Percentiles rank a stretch among this genome's conserved stretches.
Conservation (phyloP, 345 rosid species). For the Jatropha curcas region DNA sequence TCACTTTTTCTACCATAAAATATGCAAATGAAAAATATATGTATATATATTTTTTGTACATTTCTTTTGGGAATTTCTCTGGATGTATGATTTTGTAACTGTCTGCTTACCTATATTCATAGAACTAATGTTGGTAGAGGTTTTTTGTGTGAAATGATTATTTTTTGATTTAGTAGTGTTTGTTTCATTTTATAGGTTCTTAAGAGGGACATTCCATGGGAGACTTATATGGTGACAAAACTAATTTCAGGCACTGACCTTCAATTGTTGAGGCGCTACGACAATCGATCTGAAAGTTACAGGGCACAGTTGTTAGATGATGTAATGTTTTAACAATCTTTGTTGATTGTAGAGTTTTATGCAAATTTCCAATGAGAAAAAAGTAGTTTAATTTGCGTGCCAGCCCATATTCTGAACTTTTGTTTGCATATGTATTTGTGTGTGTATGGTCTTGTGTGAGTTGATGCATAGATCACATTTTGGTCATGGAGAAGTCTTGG, state of each 20-base stretch:
- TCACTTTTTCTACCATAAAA: slow-evolving; percentile 13
- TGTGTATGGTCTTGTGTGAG: not conserved
- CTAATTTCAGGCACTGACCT: slow-evolving; percentile 82
- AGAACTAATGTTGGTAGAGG: too few relatives aligned
- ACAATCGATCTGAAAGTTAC: slow-evolving; percentile 70
- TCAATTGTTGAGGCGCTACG: slow-evolving; percentile 86
- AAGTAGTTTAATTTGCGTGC: not conserved
- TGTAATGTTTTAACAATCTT: slow-evolving; percentile 39
- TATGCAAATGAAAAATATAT: too few relatives aligned
- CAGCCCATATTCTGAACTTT: not conserved
- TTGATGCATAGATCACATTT: not conserved
- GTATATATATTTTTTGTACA: too few relatives aligned
- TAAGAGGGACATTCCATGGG: slow-evolving; percentile 98
- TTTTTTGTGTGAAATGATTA: not conserved
- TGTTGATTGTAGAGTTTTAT: not conserved
- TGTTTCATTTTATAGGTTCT: slow-evolving; percentile 48
- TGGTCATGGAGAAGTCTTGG: not conserved
- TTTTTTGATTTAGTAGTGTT: slow-evolving; percentile 15
- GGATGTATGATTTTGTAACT: not conserved
- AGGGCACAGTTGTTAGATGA: slow-evolving; percentile 88
- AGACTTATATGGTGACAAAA: slow-evolving; percentile 92
- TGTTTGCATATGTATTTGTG: not conserved
- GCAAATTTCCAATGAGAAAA: not conserved
- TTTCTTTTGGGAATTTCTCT: not conserved
- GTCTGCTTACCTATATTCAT: not conserved